Evolutionary conservation across 345 rosid genomes (phyloP), one percentile per base, ranked within the genome.

Genomic region (Euphorbia pulcherrima): DNA sequence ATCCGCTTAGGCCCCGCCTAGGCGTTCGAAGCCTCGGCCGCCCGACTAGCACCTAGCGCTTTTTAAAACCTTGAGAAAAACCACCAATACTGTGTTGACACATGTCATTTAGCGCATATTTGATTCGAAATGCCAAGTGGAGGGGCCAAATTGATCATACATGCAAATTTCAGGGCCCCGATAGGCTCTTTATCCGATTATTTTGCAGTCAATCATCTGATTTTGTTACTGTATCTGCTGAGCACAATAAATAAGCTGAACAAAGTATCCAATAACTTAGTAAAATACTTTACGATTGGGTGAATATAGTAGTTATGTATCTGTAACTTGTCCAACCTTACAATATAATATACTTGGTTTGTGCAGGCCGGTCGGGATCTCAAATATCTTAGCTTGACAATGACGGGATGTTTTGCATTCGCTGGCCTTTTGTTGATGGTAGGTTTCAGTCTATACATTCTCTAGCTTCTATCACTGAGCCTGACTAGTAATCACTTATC

Each of bases 331-430:
- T 20, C 58, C 62, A 52, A 27, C 21, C 58, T 44, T 44, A 2
- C 17, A 12, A 44, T 16, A 5, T 39, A 39, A 39, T 39, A 24
- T 9, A 23, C 59, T 41, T 14, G 23, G 65, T 64, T 6, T 47
- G 4, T 80, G 76, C 83, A 94, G 95, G 98, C 98, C 8, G 85
- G 91, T 73, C 83, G 90, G 62, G 98, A 93, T 79, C 90, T 87
- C 51, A 83, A 77, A 77, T 93, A 79, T 52, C 76, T 90, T 28
- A 84, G 97, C 77, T 55, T 86, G 63, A 83, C 96, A 23, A 87
- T 80, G 86, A 80, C 75, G 1, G 90, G 90, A 73, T 89, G 98
- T 86, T 77, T 87, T 24, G 72, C 75, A 1, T 73, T 87, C 64
- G 87, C 84, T 53, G 83, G 79, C 65, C 76, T 87, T 48, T 27